A percentile compares a stretch with the other conserved stretches of the same genome.
phyloP scores from a whole-genome alignment of 1,139 yeast species.

The Lodderomyces pseudojiufengensis region DNA sequence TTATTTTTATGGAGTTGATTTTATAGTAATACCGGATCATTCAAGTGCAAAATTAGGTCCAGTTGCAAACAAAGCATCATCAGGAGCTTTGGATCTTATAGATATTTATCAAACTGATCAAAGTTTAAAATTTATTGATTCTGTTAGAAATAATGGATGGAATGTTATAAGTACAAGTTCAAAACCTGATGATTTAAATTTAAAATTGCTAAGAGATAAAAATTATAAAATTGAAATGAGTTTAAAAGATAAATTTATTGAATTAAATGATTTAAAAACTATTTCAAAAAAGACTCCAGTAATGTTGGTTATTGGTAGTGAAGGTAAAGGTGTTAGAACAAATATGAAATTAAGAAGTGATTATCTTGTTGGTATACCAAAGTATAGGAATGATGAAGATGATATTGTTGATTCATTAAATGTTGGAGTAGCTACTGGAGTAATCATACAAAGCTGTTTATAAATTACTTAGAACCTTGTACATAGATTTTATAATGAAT shows the following conservation, averaged over 20 bases:
- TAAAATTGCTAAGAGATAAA: slow-evolving; percentile 20
- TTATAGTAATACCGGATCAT: slow-evolving; percentile 64
- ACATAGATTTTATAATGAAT: neutral
- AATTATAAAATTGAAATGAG: slow-evolving; percentile 19
- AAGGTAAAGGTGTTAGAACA: slow-evolving; percentile 77
- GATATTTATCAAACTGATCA: slow-evolving; percentile 56
- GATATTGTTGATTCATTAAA: slow-evolving; percentile 72
- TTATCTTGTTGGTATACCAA: slow-evolving; percentile 52
- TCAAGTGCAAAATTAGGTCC: slow-evolving; percentile 77
- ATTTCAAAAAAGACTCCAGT: slow-evolving; percentile 53
- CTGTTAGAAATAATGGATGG: slow-evolving; percentile 64
- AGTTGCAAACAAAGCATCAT: slow-evolving; percentile 73
- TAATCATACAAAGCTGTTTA: slow-evolving; percentile 37
- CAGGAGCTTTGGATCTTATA: slow-evolving; percentile 82
- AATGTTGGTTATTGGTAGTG: slow-evolving; percentile 76
- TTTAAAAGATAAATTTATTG: slow-evolving; percentile 32
- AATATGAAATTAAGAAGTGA: slow-evolving; percentile 62
- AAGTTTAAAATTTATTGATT: slow-evolving; percentile 61
- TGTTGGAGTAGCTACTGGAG: slow-evolving; percentile 85
- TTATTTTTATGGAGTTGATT: slow-evolving; percentile 80
- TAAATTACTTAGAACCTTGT: neutral
- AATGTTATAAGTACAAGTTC: slow-evolving; percentile 62
- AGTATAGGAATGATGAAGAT: slow-evolving; percentile 29
- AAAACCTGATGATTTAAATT: slow-evolving; percentile 22
- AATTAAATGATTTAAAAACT: slow-evolving; percentile 38